Evolutionary conservation across 441 rosid species (phyloP), one percentile per base, ranked within the genome.

Genomic region (Erodium trifolium): DNA sequence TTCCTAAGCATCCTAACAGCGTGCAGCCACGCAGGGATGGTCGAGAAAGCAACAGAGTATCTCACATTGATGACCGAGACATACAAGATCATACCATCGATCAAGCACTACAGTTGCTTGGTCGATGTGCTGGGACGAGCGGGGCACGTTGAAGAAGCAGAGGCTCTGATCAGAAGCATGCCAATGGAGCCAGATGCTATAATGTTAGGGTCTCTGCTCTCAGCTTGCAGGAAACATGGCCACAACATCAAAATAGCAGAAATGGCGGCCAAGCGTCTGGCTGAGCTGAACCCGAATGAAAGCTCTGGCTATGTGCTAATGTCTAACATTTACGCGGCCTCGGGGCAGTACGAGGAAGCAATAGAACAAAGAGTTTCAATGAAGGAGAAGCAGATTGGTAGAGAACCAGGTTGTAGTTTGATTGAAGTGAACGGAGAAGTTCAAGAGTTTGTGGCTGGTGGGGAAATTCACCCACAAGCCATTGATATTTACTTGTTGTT

Each of bases 61-160:
- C 81, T 82, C 73, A 75, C 68, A 43, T 63, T 75, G 23, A 84
- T 87, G 92, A 75, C 39, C 16, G 79, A 77, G 43, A 80, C 59
- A 47, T 83, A 79, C 68, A 76, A 75, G 67, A 81, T 88, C 65
- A 68, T 79, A 65, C 96, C 91, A 14, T 84, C 86, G 1, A 67
- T 86, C 79, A 84, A 88, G 76, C 95, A 92, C 65, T 92, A 84
- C 53, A 80, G 71, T 74, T 84, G 86, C 65, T 74, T 84, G 79
- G 87, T 82, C 49, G 86, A 84, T 70, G 77, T 81, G 70, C 69
- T 84, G 45, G 90, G 85, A 57, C 80, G 84, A 41, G 80, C 78
- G 0, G 86, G 93, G 47, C 76, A 70, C 2, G 71, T 88, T 2
- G 81, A 82, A 71, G 87, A 84, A 75, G 88, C 88, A 70, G 87